phyloP scores from a whole-genome alignment of 441 rosid species.

The Adansonia grandidieri region DNA sequence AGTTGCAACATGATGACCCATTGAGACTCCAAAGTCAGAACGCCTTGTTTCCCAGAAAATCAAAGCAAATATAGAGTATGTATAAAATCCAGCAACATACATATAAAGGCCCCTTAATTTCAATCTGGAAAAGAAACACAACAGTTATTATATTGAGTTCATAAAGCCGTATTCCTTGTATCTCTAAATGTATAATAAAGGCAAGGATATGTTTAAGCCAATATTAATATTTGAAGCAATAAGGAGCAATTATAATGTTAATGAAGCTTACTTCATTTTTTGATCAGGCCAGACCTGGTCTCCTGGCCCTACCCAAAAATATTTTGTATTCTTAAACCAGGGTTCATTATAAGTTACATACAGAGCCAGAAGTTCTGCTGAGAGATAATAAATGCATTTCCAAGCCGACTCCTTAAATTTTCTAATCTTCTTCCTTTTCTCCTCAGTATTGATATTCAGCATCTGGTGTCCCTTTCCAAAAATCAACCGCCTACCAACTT shows the following conservation, averaged over 20 bases:
- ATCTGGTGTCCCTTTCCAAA: conserved; percentile 54
- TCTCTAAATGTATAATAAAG: neutral
- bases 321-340: conserved; percentile 74
- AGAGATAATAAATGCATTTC: conserved; percentile 86
- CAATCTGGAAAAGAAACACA: conserved; percentile 51
- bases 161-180: conserved; percentile 15
- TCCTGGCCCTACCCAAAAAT: conserved; percentile 96
- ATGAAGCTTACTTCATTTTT: conserved; percentile 69
- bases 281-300: conserved; percentile 93
- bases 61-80: conserved; percentile 94
- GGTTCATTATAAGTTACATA: conserved; percentile 80
- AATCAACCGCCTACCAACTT: conserved; percentile 61
- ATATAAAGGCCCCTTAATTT: conserved; percentile 79
- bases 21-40: conserved; percentile 94
- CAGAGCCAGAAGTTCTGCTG: conserved; percentile 77
- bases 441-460: conserved; percentile 43
- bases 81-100: conserved; percentile 94
- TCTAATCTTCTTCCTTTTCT: conserved; percentile 63
- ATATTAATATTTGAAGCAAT: neutral
- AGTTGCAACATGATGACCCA: conserved; percentile 91
- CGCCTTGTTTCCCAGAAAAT: conserved; percentile 96
- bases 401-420: conserved; percentile 98
- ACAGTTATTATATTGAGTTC: conserved; percentile 21
- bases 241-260: neutral
- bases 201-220: conserved; percentile 16